Evolutionary conservation across 108 stramenopile genomes (phyloP).

Genomic region (Schizochytrium sp.): DNA sequence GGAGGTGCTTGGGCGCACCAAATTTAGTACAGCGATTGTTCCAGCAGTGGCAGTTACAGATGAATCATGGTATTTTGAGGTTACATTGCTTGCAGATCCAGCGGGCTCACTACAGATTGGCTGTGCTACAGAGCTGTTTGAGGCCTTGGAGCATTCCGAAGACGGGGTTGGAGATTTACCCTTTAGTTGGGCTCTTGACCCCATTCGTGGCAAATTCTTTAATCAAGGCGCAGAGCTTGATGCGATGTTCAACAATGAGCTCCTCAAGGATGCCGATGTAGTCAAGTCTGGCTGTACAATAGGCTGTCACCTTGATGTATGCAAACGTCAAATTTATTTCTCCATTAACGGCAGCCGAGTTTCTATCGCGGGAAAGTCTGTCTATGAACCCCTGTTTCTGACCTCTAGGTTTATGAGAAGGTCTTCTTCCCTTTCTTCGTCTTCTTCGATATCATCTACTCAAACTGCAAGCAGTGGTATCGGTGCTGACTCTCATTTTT

Average conservation of each 20-base stretch:
- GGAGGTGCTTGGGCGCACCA: constrained; percentile 13
- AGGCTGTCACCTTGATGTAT: constrained; percentile 33
- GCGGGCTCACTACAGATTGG: constrained; percentile 41
- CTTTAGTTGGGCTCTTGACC: constrained; percentile 26
- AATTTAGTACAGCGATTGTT: constrained; percentile 13
- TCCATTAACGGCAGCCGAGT: neutral
- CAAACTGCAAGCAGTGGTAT: neutral
- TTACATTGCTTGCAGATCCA: neutral
- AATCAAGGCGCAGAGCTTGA: constrained; percentile 15
- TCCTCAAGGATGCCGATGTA: neutral
- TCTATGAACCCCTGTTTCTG: neutral
- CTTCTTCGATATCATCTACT: neutral
- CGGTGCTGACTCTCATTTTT: neutral
- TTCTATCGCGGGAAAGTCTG: neutral
- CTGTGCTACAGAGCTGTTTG: constrained; percentile 4
- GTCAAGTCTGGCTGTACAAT: neutral
- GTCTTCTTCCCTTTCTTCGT: neutral
- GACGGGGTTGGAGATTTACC: constrained; percentile 40
- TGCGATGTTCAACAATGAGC: neutral
- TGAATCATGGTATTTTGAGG: constrained; percentile 56
- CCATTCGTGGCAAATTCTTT: constrained; percentile 39
- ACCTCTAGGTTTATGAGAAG: too few relatives aligned
- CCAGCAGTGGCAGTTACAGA: constrained; percentile 49
- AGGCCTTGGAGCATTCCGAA: neutral
- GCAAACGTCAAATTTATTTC: neutral